phyloP scores from a whole-genome alignment of 371 early-diverging fungal genomes.

The Actinomortierella wolfii region DNA sequence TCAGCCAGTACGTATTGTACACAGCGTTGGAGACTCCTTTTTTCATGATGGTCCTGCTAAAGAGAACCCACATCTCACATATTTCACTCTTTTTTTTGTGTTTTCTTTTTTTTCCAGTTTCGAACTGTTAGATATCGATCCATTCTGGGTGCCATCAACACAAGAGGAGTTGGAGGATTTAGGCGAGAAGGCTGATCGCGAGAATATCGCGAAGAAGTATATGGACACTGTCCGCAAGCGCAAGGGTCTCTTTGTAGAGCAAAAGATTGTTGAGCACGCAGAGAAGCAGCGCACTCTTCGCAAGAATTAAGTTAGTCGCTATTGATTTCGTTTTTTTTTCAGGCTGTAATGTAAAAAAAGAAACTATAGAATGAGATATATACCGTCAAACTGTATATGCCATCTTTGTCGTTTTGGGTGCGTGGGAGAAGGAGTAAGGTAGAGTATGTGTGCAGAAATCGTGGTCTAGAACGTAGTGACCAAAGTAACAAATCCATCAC shows the following conservation, averaged over 20 bases:
- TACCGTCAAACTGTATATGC: no score
- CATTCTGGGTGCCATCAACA: slow-evolving; percentile 98
- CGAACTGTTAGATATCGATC: slow-evolving; percentile 91
- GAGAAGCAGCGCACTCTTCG: slow-evolving; percentile 94
- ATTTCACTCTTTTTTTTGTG: background rate
- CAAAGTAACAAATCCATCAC: no score
- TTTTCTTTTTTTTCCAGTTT: slow-evolving; percentile 54
- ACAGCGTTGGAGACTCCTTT: background rate
- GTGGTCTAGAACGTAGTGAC: no score
- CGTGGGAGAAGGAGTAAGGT: no score
- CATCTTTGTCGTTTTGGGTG: no score
- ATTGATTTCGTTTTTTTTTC: background rate
- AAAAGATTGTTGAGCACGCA: slow-evolving; percentile 89
- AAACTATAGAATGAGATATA: no score
- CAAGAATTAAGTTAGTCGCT: slow-evolving; percentile 39
- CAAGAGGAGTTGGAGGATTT: slow-evolving; percentile 97
- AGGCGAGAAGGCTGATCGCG: slow-evolving; percentile 95
- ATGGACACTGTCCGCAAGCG: slow-evolving; percentile 94
- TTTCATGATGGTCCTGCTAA: background rate
- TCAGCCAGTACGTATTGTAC: slow-evolving; percentile 53
- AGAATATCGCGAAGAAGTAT: slow-evolving; percentile 94
- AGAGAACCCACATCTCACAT: no score
- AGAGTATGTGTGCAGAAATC: no score
- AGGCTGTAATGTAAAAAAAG: no score
- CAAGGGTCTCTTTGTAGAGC: slow-evolving; percentile 92